These are phyloP conservation scores for Boletus vinaceobasis DNA, from an alignment of 768 basidiomycete species.

Conservation along the genomic window DNA sequence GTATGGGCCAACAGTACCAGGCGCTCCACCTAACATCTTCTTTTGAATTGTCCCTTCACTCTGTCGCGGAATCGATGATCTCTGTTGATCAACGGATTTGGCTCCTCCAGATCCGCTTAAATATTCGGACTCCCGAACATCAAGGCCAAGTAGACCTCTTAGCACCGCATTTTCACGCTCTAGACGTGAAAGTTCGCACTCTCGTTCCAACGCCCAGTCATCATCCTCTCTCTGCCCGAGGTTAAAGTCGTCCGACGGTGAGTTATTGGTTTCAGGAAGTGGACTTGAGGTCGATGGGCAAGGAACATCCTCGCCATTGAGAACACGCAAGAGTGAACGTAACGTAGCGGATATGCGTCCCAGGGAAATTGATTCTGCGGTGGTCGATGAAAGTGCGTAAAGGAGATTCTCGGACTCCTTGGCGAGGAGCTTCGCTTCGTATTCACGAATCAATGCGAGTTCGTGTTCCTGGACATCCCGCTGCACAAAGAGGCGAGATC, in stretches of 20 bases:
- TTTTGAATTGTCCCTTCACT: constrained; percentile 16
- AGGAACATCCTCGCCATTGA: constrained; percentile 60
- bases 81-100: constrained; percentile 13
- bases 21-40: constrained; percentile 32
- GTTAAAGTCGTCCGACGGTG: constrained; percentile 8
- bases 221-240: constrained; percentile 43
- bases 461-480: constrained; percentile 92
- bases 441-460: constrained; percentile 83
- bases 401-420: constrained; percentile 66
- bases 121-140: constrained; percentile 25
- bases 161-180: constrained; percentile 86
- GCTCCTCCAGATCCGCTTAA: neutral
- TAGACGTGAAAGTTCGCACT: constrained; percentile 83
- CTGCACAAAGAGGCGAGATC: constrained; percentile 38
- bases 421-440: constrained; percentile 79
- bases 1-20: constrained; percentile 40
- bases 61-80: constrained; percentile 10
- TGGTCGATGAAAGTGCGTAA: constrained; percentile 56
- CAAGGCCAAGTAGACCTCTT: constrained; percentile 62
- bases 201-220: constrained; percentile 83
- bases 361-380: constrained; percentile 64
- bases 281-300: neutral
- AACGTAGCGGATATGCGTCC: constrained; percentile 66
- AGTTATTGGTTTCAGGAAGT: constrained; percentile 2
- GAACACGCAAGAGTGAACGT: constrained; percentile 64